Evolutionary conservation across 352 stramenopile species (phyloP).

Genomic region (Globisporangium uncinulatum): DNA sequence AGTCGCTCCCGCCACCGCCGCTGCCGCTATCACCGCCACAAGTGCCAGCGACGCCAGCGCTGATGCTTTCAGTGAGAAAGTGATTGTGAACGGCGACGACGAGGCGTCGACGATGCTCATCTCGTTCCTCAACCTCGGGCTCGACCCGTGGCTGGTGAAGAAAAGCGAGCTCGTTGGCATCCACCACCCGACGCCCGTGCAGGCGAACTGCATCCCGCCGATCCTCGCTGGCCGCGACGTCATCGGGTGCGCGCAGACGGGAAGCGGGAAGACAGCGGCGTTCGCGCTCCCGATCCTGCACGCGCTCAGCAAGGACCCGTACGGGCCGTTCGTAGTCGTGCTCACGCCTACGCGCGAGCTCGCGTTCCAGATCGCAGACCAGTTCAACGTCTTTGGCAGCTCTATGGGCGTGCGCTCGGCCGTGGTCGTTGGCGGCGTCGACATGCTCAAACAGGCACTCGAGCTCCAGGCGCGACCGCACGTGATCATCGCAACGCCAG

Average conservation of each 20-base stretch:
- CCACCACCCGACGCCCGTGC: conserved; percentile 82
- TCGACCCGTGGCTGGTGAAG: conserved; percentile 86
- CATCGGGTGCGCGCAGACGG: conserved; percentile 91
- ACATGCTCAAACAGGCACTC: conserved; percentile 91
- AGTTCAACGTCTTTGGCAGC: conserved; percentile 95
- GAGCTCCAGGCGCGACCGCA: conserved; percentile 90
- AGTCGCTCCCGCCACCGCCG: background rate
- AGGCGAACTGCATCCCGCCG: conserved; percentile 88
- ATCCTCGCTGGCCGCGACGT: conserved; percentile 90
- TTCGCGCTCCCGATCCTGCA: conserved; percentile 98
- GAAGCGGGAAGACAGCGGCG: conserved; percentile 97
- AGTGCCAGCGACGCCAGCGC: background rate
- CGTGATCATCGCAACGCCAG: conserved; percentile 97
- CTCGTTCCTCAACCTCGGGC: conserved; percentile 79
- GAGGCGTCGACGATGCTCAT: conserved; percentile 43
- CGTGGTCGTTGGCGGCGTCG: conserved; percentile 95
- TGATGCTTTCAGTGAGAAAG: conserved; percentile 26
- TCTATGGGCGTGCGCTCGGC: conserved; percentile 84
- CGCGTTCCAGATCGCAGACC: conserved; percentile 97
- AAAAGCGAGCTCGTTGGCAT: conserved; percentile 84
- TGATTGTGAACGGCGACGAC: conserved; percentile 26
- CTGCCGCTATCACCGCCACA: background rate
- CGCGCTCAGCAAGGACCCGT: conserved; percentile 89
- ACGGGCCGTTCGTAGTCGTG: conserved; percentile 95
- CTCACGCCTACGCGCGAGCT: conserved; percentile 97